Conservation (phyloP, 257 asterid genomes). For the Ajuga chamaepitys region DNA sequence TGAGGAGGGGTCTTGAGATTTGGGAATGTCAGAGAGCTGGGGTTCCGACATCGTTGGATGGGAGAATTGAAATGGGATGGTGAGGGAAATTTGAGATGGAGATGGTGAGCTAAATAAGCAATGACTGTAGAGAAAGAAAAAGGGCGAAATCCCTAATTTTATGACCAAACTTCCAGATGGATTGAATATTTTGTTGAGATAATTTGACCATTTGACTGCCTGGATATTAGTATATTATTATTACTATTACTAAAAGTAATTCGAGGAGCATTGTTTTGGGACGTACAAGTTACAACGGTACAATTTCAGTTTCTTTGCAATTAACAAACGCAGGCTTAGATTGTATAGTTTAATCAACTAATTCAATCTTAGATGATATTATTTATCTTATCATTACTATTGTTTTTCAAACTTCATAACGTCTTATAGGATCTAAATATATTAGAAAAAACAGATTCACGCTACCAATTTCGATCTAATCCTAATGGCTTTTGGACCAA, state of each 20-base stretch:
- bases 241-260: not conserved
- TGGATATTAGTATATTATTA: not conserved
- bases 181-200: not conserved
- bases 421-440: too few species aligned
- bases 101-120: not conserved
- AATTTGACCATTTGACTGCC: constrained; percentile 2
- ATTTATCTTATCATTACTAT: too few species aligned
- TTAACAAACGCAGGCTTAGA: too few species aligned
- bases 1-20: not conserved
- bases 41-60: constrained; percentile 18
- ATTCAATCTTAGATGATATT: too few species aligned
- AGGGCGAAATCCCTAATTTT: constrained; percentile 13
- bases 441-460: too few species aligned
- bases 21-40: constrained; percentile 5
- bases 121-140: not conserved
- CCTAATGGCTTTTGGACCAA: too few species aligned
- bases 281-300: too few species aligned
- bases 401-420: too few species aligned
- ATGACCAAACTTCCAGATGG: not conserved
- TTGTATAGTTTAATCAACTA: too few species aligned
- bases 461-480: too few species aligned
- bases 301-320: too few species aligned
- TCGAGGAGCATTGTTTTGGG: too few species aligned
- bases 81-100: not conserved
- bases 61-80: not conserved